phyloP scores from a whole-genome alignment of 179 eudicot genomes.

The Pouteria campechiana region DNA sequence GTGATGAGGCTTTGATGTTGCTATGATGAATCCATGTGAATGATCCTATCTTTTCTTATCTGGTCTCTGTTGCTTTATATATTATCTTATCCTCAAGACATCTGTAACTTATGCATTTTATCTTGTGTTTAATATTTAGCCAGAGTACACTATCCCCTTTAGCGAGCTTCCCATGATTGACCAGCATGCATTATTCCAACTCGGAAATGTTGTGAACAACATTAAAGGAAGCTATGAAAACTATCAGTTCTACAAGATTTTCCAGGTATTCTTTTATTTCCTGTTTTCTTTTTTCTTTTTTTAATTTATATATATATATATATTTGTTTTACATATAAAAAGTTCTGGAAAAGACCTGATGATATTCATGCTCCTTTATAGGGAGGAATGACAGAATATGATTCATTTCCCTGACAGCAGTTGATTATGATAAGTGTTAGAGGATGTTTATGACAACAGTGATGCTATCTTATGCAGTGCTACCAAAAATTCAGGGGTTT shows the following conservation, averaged over 20 bases:
- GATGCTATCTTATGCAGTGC: too few species aligned
- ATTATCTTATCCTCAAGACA: not conserved
- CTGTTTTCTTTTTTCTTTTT: not conserved
- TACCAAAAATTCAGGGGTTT: too few species aligned
- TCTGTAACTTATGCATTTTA: not conserved
- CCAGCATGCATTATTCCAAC: conserved; percentile 80
- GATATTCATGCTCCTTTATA: conserved; percentile 5
- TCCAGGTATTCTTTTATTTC: conserved; percentile 46
- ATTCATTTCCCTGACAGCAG: not conserved
- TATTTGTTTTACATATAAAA: too few species aligned
- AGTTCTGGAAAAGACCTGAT: too few species aligned
- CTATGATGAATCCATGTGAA: too few species aligned
- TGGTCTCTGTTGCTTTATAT: not conserved
- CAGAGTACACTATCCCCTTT: conserved; percentile 53
- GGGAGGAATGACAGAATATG: not conserved
- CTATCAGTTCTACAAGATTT: conserved; percentile 91
- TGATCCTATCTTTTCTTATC: conserved; percentile 1
- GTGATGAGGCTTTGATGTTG: too few species aligned
- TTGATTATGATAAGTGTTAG: too few species aligned
- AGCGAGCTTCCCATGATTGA: conserved; percentile 77
- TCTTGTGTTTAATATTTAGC: conserved; percentile 23
- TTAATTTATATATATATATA: too few species aligned
- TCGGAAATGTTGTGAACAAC: conserved; percentile 73
- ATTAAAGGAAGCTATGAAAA: conserved; percentile 74
- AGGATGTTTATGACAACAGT: too few species aligned